Conservation (phyloP, 2,329 filamentous ascomycete genomes). For the Penicillium janthinellum region DNA sequence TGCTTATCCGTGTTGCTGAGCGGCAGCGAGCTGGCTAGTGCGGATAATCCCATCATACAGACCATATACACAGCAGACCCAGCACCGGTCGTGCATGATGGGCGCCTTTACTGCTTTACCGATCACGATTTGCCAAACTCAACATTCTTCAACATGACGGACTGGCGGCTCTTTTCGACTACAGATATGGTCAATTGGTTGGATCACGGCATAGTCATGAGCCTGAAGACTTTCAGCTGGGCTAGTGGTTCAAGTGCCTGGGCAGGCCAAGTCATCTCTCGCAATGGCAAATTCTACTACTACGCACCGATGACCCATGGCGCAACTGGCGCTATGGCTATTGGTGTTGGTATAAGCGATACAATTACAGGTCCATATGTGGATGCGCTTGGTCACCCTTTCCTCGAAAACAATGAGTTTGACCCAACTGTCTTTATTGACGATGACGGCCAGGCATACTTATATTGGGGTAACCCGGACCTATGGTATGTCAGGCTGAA, state of each 20-base stretch:
- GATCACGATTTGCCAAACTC: constrained; percentile 14
- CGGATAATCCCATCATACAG: constrained; percentile 27
- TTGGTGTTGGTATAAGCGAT: background rate
- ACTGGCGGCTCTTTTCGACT: constrained; percentile 40
- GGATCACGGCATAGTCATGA: constrained; percentile 19
- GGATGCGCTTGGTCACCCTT: constrained; percentile 21
- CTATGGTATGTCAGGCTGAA: constrained; percentile 46
- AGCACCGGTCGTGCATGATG: constrained; percentile 33
- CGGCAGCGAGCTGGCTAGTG: background rate
- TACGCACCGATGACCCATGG: constrained; percentile 15
- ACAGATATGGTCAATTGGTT: constrained; percentile 41
- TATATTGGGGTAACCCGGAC: constrained; percentile 46
- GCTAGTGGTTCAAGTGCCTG: constrained; percentile 37
- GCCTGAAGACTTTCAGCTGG: constrained; percentile 36
- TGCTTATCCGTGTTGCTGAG: background rate
- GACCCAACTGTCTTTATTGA: constrained; percentile 41
- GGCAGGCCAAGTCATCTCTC: constrained; percentile 36
- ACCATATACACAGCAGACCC: constrained; percentile 31
- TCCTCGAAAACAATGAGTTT: constrained; percentile 39
- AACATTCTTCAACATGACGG: constrained; percentile 38
- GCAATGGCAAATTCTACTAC: constrained; percentile 40
- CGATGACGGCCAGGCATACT: constrained; percentile 48
- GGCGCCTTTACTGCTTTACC: constrained; percentile 2
- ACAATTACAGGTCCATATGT: background rate
- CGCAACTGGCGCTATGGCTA: background rate